These are phyloP conservation scores for Suillus hirtellus DNA, from an alignment of 768 basidiomycete genomes.

Conservation along the genomic window DNA sequence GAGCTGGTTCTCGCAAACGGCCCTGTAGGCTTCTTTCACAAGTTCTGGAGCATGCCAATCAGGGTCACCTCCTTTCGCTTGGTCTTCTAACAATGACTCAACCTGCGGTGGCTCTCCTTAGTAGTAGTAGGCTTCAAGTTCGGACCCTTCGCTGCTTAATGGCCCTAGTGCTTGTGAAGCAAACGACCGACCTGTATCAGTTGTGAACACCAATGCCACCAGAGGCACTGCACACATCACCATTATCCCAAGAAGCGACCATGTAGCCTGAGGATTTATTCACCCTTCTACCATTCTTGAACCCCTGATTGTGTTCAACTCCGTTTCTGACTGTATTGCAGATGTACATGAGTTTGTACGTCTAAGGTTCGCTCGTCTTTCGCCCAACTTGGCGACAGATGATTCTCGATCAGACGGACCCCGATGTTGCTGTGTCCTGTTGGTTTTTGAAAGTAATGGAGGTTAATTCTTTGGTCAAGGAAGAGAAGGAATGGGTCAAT, in stretches of 20 bases:
- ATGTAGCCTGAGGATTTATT: background rate
- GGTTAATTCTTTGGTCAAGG: conserved; percentile 9
- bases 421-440: background rate
- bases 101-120: background rate
- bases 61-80: background rate
- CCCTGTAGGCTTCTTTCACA: background rate
- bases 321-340: background rate
- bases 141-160: background rate
- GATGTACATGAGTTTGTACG: background rate
- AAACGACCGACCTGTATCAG: background rate
- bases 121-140: background rate
- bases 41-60: background rate
- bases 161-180: background rate
- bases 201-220: background rate
- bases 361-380: background rate
- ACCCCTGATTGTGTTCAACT: background rate
- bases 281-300: background rate
- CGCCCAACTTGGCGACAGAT: background rate
- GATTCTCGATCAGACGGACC: conserved; percentile 6
- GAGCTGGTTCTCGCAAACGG: background rate
- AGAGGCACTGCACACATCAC: background rate
- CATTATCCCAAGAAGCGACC: background rate
- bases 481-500: background rate
- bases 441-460: conserved; percentile 3
- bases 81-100: background rate